Percentiles rank a stretch among this genome's conserved stretches.
phyloP scores from a whole-genome alignment of 257 asterid species.

The Solanum peruvianum region DNA sequence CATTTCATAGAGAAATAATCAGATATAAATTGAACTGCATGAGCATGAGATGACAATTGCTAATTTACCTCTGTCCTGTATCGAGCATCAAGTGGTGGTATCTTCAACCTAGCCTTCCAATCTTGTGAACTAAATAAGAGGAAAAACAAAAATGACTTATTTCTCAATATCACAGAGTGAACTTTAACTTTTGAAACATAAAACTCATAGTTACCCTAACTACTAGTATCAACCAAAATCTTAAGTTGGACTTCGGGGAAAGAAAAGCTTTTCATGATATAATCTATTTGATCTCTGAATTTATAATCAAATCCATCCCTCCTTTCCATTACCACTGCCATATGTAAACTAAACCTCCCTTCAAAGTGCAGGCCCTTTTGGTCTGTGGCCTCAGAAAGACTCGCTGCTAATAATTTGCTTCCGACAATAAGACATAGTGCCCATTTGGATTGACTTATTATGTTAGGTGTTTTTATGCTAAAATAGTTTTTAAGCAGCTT shows the following conservation, averaged over 20 bases:
- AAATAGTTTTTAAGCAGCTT: too few relatives aligned
- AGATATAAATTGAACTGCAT: not conserved
- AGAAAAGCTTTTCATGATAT: not conserved
- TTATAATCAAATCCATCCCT: not conserved
- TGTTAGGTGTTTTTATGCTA: too few relatives aligned
- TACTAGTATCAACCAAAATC: not conserved
- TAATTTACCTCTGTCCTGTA: conserved; percentile 67
- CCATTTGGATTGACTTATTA: too few relatives aligned
- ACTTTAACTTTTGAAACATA: not conserved
- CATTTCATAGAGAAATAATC: not conserved
- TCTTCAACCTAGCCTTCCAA: conserved; percentile 64
- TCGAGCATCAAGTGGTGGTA: conserved; percentile 70
- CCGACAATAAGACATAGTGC: not conserved
- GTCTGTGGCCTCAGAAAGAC: not conserved
- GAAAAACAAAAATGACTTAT: not conserved
- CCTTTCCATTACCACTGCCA: not conserved
- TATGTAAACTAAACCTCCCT: not conserved
- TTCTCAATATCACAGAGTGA: not conserved
- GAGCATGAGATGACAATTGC: not conserved
- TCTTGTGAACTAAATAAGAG: conserved; percentile 57
- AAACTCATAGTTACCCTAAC: not conserved
- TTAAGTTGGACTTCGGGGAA: not conserved
- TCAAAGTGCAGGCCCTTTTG: not conserved
- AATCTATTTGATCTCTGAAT: not conserved
- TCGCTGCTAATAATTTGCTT: not conserved